Base-by-base conservation (phyloP, 192 early-diverging fungal genomes). In the Backusella morwellensis region DNA sequence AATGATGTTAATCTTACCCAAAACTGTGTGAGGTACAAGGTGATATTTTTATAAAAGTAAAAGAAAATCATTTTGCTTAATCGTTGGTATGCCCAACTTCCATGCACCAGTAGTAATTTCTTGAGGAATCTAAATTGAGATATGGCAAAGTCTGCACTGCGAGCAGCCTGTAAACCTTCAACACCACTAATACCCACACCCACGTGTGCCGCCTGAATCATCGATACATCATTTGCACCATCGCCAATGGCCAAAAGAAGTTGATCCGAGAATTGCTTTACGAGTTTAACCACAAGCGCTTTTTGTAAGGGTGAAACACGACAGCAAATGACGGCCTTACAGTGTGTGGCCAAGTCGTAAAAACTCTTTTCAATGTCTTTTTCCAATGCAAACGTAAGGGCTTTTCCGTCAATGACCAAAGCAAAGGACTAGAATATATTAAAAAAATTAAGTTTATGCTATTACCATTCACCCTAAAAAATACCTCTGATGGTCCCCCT, bases 11-110 rank as follows among this genome's bases (percentile, higher is more conserved):
- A 54, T 23, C 78, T 74, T 75, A 86, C 89, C 97, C 97, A 98
- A 75, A 98, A 93, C 88, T 97, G 96, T 70, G 96, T 97, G 74
- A 97, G 89, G 86, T 97, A 97, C 78, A 98, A 86, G 63, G 95
- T 92, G 67, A 98, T 96, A 77, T 97, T 97, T 87, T 98, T 98
- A 90, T 98, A 98, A 85, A 98, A 98, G 69, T 93, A 95, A 85
- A 94, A 98, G 52, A 98, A 90, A 66, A 97, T 95, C 78, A 98
- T 87, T 86, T 98, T 98, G 85, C 92, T 92, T 72, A 97, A 85
- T 35, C 97, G 87, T 68, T 94, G 90, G 83, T 98, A 98, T 44
- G 95, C 94, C 94, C 96, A 98, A 0, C 91, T 88, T 2, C 97
- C 97, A 77, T 98, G 97, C 17, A 97, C 96, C 42, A 97, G 89